Base-by-base conservation (phyloP, 1,284 basidiomycete species). In the Austroboletus niveus region DNA sequence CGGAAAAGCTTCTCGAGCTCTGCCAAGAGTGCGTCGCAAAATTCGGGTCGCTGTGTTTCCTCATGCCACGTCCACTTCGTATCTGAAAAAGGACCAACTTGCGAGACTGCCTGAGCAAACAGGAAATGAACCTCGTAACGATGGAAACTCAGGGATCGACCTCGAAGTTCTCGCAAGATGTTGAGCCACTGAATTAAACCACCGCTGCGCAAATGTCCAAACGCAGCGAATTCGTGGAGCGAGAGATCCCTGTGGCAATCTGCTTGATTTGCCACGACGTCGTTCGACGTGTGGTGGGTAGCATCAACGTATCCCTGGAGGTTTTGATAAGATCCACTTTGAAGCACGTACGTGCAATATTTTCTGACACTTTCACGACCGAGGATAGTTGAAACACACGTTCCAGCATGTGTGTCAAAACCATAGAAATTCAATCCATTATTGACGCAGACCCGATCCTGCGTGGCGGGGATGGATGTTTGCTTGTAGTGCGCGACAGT, bases 121-220 rank as follows among this genome's bases (percentile, higher is more conserved):
- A 81, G 61, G 2, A 63, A 42, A 49, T 74, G 65, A 0, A 80
- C 76, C 24, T 72, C 75, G 5, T 68, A 61, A 2, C 61, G 54
- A 24, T 62, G 58, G 45, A 79, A 74, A 1, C 63, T 70, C 32
- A 81, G 56, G 1, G 55, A 55, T 31, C 67, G 63, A 12, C 69
- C 65, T 11, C 64, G 61, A 15, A 80, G 53, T 53, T 75, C 77
- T 24, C 72, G 65, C 7, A 70, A 58, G 14, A 81, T 72, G 51
- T 80, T 81, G 39, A 75, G 56, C 79, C 78, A 81, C 44, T 81
- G 79, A 0, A 80, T 54, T 1, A 58, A 59, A 5, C 62, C 54
- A 2, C 79, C 78, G 34, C 73, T 68, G 5, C 78, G 75, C 30
- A 81, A 52, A 32, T 64, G 62, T 0, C 72, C 72, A 50, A 76